These are phyloP conservation scores for Hyaloscypha finlandica DNA, from an alignment of 495 filamentous ascomycete genomes.

Conservation along the genomic window DNA sequence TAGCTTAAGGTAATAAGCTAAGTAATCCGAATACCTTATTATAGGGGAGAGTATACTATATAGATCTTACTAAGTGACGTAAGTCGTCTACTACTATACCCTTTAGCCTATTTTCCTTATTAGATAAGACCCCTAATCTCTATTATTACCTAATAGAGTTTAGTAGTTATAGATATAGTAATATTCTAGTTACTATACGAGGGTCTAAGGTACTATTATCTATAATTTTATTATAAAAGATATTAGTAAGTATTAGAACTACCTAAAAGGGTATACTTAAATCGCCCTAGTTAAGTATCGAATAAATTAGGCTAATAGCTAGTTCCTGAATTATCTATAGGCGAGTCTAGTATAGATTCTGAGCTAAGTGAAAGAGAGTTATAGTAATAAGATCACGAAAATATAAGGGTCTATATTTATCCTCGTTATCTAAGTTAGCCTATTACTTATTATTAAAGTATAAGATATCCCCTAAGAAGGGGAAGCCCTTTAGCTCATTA, in stretches of 20 bases:
- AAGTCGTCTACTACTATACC: slow-evolving; percentile 9
- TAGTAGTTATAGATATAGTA: slow-evolving; percentile 14
- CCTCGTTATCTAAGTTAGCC: slow-evolving; percentile 14
- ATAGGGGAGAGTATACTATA: slow-evolving; percentile 20
- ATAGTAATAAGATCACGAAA: slow-evolving; percentile 13
- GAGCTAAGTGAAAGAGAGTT: slow-evolving; percentile 8
- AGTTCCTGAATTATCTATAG: slow-evolving; percentile 27
- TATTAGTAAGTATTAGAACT: slow-evolving; percentile 20
- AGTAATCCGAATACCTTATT: slow-evolving; percentile 24
- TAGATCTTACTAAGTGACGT: slow-evolving; percentile 23
- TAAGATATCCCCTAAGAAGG: slow-evolving; percentile 1
- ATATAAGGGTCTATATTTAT: slow-evolving; percentile 17
- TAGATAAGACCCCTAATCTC: slow-evolving; percentile 18
- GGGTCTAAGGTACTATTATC: slow-evolving; percentile 12
- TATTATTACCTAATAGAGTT: slow-evolving; percentile 20
- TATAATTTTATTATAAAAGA: slow-evolving; percentile 20
- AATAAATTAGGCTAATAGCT: slow-evolving; percentile 19
- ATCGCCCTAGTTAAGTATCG: slow-evolving; percentile 16
- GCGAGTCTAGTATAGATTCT: slow-evolving; percentile 22
- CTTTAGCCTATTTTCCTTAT: slow-evolving; percentile 22
- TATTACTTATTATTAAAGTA: neutral
- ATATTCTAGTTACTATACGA: slow-evolving; percentile 7
- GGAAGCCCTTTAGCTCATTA: slow-evolving; percentile 17
- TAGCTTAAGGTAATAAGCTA: slow-evolving; percentile 22
- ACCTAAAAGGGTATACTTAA: slow-evolving; percentile 14